Base-by-base conservation (phyloP, 2,329 filamentous ascomycete species). In the Ambrosiella cleistominuta region DNA sequence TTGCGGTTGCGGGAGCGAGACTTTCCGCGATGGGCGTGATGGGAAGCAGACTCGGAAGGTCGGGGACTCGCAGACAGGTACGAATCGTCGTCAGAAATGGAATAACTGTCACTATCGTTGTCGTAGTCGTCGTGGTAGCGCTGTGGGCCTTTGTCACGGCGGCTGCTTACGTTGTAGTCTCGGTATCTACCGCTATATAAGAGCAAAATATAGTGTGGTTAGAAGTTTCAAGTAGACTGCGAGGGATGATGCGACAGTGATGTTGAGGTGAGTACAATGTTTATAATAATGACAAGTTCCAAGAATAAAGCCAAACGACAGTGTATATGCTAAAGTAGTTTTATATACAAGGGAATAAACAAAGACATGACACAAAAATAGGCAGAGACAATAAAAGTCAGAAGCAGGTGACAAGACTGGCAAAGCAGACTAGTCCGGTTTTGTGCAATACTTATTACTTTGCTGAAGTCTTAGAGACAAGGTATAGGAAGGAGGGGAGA, bases 1-100 rank as follows among this genome's bases (percentile, higher is more conserved):
- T 47, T 47, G 2, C 17, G 56, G 67, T 64, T 71, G 70, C 57
- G 67, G 66, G 47, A 73, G 71, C 58, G 68, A 9, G 52, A 59
- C 17, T 49, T 52, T 40, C 36, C 42, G 42, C 39, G 58, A 45
- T 7, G 37, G 47, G 39, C 19, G 49, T 45, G 53, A n/a, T 49
- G 47, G 3, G 42, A 57, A 11, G 37, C 42, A 12, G 35, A 44
- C 8, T 54, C 57, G 9, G 44, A 52, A 17, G 27, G 57, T 11
- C n/a, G 11, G 49, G 15, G 4, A 52, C 47, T 42, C 3, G 42
- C 47, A 12, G 12, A 37, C 9, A 35, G 15, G 38, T 53, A 42
- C 9, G 39, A 47, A 13, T 54, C 9, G 15, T 15, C 13, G 4
- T 11, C 19, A 8, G 11, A 1, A 17, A 52, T 37, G 38, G 27